phyloP scores from a whole-genome alignment of 129 eudicot genomes.

The Kitagawia praeruptora region DNA sequence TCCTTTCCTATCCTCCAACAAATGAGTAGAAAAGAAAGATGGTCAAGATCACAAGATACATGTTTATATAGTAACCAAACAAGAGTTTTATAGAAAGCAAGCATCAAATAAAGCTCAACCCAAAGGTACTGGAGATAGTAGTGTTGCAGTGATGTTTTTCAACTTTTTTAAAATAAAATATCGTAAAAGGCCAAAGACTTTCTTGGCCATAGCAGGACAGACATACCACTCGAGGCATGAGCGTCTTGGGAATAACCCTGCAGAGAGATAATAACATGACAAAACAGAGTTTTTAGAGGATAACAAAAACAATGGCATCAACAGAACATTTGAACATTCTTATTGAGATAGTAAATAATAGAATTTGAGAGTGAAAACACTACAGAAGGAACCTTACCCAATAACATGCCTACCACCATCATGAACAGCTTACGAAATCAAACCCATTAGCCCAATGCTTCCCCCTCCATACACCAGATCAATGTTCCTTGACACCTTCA shows the following conservation, averaged over 20 bases:
- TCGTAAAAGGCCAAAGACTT: conserved; percentile 46
- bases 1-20: not conserved
- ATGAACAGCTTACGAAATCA: conserved; percentile 97
- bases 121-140: not conserved
- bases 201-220: conserved; percentile 29
- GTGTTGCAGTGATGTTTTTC: not conserved
- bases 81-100: not conserved
- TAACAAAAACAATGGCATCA: not conserved
- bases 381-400: conserved; percentile 45
- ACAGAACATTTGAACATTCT: conserved; percentile 14
- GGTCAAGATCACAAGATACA: conserved; percentile 15
- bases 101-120: not conserved
- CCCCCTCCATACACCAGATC: conserved; percentile 99
- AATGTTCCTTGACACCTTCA: conserved; percentile 93
- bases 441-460: conserved; percentile 96
- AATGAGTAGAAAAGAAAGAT: conserved; percentile 17
- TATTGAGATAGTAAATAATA: conserved; percentile 24
- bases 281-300: conserved; percentile 42
- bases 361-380: not conserved
- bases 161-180: not conserved
- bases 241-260: conserved; percentile 99
- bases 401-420: conserved; percentile 98
- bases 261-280: conserved; percentile 76
- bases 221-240: conserved; percentile 99
- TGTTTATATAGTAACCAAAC: conserved; percentile 22